A percentile compares a stretch with the other conserved stretches of the same genome.
Evolutionary conservation across 208 protist species (phyloP).

Genomic region (Leishmania aethiopica): DNA sequence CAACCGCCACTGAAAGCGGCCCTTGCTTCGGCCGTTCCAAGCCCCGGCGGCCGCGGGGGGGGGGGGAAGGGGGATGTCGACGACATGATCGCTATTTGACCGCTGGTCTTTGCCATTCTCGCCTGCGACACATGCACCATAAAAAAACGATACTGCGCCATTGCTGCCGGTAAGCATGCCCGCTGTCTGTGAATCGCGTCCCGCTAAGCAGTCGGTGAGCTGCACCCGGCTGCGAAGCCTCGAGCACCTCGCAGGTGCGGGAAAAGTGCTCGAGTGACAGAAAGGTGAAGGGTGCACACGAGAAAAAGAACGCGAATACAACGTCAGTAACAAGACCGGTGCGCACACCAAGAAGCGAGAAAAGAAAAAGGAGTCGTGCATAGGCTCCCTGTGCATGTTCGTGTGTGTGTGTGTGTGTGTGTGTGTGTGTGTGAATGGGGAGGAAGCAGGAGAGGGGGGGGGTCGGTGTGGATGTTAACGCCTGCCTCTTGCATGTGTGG

Average conservation of each 20-base stretch:
- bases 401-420: neutral
- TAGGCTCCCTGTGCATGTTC: neutral
- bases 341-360: neutral
- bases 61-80: neutral
- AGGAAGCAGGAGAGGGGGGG: neutral
- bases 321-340: neutral
- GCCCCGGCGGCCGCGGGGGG: neutral
- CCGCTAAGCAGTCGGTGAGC: neutral
- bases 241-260: neutral
- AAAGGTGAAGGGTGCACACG: no score
- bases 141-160: neutral
- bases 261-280: no score
- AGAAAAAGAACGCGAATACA: neutral
- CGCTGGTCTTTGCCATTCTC: neutral
- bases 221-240: neutral
- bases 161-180: neutral
- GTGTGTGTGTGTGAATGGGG: neutral
- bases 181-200: neutral
- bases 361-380: neutral
- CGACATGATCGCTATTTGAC: neutral
- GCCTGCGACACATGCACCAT: neutral
- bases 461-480: neutral
- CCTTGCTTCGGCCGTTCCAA: neutral
- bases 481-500: neutral
- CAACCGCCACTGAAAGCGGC: constrained; percentile 14